Conservation (phyloP, 768 basidiomycete species). For the Boletus vermiculosoides region DNA sequence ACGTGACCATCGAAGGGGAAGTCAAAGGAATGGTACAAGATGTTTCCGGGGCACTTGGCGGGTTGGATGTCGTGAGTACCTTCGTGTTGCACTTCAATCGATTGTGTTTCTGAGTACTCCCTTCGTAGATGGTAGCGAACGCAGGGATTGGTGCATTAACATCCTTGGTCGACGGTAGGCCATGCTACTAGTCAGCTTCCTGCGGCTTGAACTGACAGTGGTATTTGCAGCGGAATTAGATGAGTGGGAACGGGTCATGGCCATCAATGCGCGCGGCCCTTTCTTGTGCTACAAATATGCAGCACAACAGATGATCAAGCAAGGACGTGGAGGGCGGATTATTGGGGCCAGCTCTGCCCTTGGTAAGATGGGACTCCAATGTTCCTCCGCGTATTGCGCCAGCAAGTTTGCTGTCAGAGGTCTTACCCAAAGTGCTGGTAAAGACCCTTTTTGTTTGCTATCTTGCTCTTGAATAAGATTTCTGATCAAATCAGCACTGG, state of each 20-base stretch:
- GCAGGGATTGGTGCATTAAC: not conserved
- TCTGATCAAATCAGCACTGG: constrained; percentile 12
- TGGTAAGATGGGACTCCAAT: not conserved
- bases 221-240: not conserved
- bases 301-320: constrained; percentile 55
- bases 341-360: constrained; percentile 37
- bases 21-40: constrained; percentile 9
- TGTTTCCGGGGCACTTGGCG: not conserved
- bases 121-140: constrained; percentile 19
- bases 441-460: not conserved
- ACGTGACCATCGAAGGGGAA: constrained; percentile 5
- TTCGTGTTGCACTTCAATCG: no score
- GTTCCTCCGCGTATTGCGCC: constrained; percentile 24
- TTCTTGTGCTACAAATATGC: constrained; percentile 65
- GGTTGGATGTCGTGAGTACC: constrained; percentile 6
- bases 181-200: no score
- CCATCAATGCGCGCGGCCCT: constrained; percentile 50
- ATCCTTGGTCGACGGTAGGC: constrained; percentile 1
- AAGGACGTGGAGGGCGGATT: constrained; percentile 52
- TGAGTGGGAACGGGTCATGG: constrained; percentile 8
- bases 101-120: no score
- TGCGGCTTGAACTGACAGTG: not conserved
- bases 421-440: constrained; percentile 39
- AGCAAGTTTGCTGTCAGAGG: constrained; percentile 42
- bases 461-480: not conserved